Evolutionary conservation across 768 basidiomycete genomes (phyloP).

Genomic region (Podaxis carcinomalis): DNA sequence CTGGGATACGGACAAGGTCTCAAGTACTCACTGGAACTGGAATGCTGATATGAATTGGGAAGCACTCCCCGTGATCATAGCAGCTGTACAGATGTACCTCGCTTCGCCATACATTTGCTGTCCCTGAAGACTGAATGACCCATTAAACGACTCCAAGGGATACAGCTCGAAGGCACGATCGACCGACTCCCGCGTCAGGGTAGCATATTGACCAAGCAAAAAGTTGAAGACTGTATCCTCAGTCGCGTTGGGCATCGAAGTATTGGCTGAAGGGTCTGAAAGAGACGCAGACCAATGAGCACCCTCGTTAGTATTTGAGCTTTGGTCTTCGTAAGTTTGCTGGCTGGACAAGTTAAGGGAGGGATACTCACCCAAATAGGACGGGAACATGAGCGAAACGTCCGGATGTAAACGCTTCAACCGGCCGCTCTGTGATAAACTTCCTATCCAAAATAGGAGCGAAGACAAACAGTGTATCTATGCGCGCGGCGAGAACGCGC

Average conservation of each 20-base stretch:
- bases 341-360: not conserved
- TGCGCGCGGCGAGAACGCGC: constrained; percentile 23
- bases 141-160: constrained; percentile 28
- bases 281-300: constrained; percentile 33
- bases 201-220: constrained; percentile 34
- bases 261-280: constrained; percentile 31
- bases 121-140: constrained; percentile 33
- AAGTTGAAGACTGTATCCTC: constrained; percentile 38
- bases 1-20: not conserved
- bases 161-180: constrained; percentile 28
- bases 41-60: constrained; percentile 17
- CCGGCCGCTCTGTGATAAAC: constrained; percentile 30
- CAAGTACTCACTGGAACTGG: constrained; percentile 29
- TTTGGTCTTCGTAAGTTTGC: not conserved
- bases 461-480: constrained; percentile 32
- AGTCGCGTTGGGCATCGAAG: constrained; percentile 32
- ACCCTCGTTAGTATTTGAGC: constrained; percentile 39
- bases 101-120: constrained; percentile 44
- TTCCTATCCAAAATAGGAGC: constrained; percentile 32
- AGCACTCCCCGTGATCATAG: constrained; percentile 28
- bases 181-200: constrained; percentile 25
- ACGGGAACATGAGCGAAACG: constrained; percentile 34
- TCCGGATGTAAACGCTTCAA: constrained; percentile 34
- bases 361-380: constrained; percentile 26
- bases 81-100: constrained; percentile 39